Evolutionary conservation across 805 yeast species (phyloP), one percentile per base, ranked within the genome.

Genomic region (Komagataella mondaviorum): DNA sequence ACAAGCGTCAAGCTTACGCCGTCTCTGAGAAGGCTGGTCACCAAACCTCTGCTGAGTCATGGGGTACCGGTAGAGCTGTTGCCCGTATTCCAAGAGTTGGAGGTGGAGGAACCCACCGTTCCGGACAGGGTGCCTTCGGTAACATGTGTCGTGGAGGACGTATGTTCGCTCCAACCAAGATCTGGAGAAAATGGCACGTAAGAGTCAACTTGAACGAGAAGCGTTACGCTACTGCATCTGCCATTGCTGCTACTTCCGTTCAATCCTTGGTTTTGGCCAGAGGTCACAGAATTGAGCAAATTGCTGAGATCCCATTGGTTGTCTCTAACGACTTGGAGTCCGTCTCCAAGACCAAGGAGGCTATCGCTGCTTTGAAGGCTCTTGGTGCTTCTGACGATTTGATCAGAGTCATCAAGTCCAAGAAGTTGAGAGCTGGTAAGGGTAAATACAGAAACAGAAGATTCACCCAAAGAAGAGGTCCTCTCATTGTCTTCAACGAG

Each of bases 91-190:
- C 99, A 82, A 90, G 99, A 85, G 98, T 93, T 73, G 96, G 96
- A 79, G 99, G 99, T 81, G 90, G 96, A 74, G 99, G 99, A 87
- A 93, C 99, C 75, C 96, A 89, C 95, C 90, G 99, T 80, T 81
- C 98, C 62, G 99, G 99, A 76, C 99, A 93, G 80, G 99, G 89
- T 76, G 99, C 99, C 73, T 93, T 93, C 84, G 99, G 99, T 85
- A 93, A 93, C 93, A 93, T 93, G 99, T 93, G 99, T 84, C 91
- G 99, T 79, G 97, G 97, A 76, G 99, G 99, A 82, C 96, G 99
- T 80, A 93, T 93, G 98, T 93, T 93, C 72, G 97, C 99, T 77
- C 99, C 99, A 76, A 93, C 99, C 77, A 93, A 93, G 85, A 90
- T 96, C 77, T 93, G 99, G 99, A 89, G 99, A 87, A 91, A 84